Conservation (phyloP, 306 rosid genomes). For the Quercus glauca region DNA sequence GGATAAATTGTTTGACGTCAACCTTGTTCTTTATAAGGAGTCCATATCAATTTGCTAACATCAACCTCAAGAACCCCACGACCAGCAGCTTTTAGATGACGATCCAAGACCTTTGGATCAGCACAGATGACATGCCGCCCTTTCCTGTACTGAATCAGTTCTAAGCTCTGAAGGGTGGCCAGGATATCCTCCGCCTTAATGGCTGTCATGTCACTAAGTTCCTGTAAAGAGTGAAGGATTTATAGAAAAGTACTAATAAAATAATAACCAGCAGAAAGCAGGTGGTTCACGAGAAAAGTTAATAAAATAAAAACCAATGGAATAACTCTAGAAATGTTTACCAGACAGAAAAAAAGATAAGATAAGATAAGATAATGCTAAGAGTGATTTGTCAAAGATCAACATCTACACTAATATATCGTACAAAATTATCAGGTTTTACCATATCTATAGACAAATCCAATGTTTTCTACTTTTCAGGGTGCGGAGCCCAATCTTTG, state of each 20-base stretch:
- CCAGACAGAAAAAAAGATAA: too few relatives aligned
- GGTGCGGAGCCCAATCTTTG: background rate
- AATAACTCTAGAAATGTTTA: background rate
- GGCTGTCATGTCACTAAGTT: constrained; percentile 99
- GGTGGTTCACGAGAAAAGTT: background rate
- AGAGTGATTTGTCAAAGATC: background rate
- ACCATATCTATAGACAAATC: background rate
- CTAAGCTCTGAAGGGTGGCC: constrained; percentile 81
- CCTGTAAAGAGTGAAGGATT: constrained; percentile 43
- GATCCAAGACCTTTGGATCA: constrained; percentile 94
- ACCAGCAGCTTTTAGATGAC: constrained; percentile 97
- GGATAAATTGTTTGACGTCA: constrained; percentile 11
- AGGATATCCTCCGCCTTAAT: constrained; percentile 95
- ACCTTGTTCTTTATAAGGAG: constrained; percentile 90
- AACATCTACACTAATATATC: background rate
- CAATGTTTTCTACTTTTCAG: background rate
- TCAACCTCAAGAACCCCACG: constrained; percentile 97
- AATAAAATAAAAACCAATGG: background rate
- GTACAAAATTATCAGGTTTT: background rate
- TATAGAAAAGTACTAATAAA: background rate
- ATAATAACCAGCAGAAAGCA: background rate
- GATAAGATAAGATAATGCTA: background rate
- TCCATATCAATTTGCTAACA: constrained; percentile 93
- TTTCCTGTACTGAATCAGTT: constrained; percentile 93
- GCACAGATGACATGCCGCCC: constrained; percentile 99